Percentiles rank a stretch among this genome's conserved stretches.
Evolutionary conservation across 2,329 filamentous ascomycete species (phyloP).

Genomic region (Aureobasidium zeae): DNA sequence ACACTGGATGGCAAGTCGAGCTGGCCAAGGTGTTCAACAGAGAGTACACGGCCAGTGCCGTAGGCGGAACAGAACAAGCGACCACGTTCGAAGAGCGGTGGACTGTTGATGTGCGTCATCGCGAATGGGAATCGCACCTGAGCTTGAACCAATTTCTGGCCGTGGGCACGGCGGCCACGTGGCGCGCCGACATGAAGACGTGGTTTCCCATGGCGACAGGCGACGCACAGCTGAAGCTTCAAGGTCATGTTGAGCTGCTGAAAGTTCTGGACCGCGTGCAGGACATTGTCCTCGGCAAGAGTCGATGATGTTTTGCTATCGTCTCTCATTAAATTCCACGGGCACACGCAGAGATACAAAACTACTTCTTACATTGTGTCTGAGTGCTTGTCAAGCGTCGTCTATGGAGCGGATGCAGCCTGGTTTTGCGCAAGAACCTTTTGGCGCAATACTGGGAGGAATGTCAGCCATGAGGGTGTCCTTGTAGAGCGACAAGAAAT

Average conservation of each 20-base stretch:
- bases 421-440: constrained; percentile 41
- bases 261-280: constrained; percentile 20
- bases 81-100: constrained; percentile 24
- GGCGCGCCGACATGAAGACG: constrained; percentile 22
- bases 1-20: constrained; percentile 12
- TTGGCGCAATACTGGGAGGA: constrained; percentile 39
- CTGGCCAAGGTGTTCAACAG: constrained; percentile 10
- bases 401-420: constrained; percentile 11
- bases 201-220: constrained; percentile 25
- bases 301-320: too few relatives aligned
- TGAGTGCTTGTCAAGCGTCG: background rate
- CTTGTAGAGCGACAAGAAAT: background rate
- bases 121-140: constrained; percentile 25
- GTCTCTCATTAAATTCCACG: background rate
- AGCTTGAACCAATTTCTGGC: constrained; percentile 23
- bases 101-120: constrained; percentile 24
- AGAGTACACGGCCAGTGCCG: background rate
- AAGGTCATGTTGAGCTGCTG: constrained; percentile 24
- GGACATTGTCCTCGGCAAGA: constrained; percentile 2
- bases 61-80: constrained; percentile 2
- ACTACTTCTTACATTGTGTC: background rate
- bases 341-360: background rate
- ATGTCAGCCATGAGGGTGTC: constrained; percentile 19
- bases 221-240: constrained; percentile 1
- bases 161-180: constrained; percentile 23